Evolutionary conservation across 768 basidiomycete genomes (phyloP).

Genomic region (Mycena vitilis): DNA sequence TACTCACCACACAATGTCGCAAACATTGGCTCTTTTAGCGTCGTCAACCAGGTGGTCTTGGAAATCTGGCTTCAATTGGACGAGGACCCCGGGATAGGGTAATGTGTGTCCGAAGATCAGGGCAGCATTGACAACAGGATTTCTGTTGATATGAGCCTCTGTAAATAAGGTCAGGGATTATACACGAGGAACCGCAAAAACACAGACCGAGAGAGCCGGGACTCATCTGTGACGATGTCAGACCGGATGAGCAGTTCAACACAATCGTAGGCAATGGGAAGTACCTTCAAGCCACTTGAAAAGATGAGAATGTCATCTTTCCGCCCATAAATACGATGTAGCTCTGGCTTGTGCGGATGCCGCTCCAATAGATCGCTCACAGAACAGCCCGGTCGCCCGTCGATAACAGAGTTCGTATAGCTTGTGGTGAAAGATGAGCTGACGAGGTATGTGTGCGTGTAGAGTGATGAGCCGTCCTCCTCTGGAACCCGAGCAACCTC

Average conservation of each 20-base stretch:
- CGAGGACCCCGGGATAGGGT: constrained; percentile 12
- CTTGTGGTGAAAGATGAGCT: not conserved
- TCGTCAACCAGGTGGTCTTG: not conserved
- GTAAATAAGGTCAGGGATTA: not conserved
- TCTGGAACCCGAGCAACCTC: constrained; percentile 10
- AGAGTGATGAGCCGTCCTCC: constrained; percentile 17
- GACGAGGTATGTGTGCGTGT: constrained; percentile 25
- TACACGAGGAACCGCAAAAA: not conserved
- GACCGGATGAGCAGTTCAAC: no score
- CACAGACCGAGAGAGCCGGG: constrained; percentile 20
- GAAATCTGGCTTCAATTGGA: constrained; percentile 23
- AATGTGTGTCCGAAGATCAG: constrained; percentile 15
- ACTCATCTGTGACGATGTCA: constrained; percentile 12
- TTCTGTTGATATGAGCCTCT: constrained; percentile 23
- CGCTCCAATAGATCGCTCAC: constrained; percentile 25
- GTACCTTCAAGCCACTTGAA: constrained; percentile 18
- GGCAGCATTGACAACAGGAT: constrained; percentile 15
- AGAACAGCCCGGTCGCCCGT: constrained; percentile 12
- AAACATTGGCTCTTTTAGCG: not conserved
- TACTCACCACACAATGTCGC: constrained; percentile 2
- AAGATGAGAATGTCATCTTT: constrained; percentile 22
- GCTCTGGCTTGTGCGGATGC: constrained; percentile 19
- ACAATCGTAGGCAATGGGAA: not conserved
- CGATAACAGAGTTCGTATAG: constrained; percentile 15
- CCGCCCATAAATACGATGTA: constrained; percentile 27